Evolutionary conservation across 2,329 filamentous ascomycete genomes (phyloP).

Genomic region (Arachnomyces sp.): DNA sequence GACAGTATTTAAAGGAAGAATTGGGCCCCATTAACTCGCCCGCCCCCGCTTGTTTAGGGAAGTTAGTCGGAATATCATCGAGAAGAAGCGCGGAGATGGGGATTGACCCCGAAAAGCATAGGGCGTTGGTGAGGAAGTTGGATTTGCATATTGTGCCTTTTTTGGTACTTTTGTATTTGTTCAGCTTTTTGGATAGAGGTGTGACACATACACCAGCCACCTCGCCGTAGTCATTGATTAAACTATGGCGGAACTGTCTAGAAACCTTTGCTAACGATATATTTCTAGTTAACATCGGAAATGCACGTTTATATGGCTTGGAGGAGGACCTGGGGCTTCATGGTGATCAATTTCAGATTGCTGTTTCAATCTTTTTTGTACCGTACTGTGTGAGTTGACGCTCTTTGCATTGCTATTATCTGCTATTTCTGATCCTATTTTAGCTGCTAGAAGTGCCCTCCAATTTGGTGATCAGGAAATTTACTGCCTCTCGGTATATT

Average conservation of each 20-base stretch:
- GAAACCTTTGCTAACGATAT: slow-evolving; percentile 7
- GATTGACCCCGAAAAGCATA: slow-evolving; percentile 22
- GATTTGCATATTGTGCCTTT: slow-evolving; percentile 35
- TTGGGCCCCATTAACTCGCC: too few species aligned
- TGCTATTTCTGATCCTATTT: slow-evolving; percentile 6
- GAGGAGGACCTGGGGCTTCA: slow-evolving; percentile 53
- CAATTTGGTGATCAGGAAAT: slow-evolving; percentile 55
- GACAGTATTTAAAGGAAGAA: too few species aligned
- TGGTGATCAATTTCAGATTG: slow-evolving; percentile 61
- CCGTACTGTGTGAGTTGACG: slow-evolving; percentile 45
- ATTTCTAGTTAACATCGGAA: slow-evolving; percentile 58
- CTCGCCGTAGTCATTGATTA: neutral
- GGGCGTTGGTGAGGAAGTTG: slow-evolving; percentile 30
- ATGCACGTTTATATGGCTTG: slow-evolving; percentile 57
- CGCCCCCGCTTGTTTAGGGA: too few species aligned
- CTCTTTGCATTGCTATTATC: neutral
- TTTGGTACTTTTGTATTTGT: slow-evolving; percentile 50
- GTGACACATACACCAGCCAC: neutral
- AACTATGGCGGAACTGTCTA: slow-evolving; percentile 1
- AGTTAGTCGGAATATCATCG: too few species aligned
- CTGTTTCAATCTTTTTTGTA: slow-evolving; percentile 59
- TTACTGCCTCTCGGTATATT: slow-evolving; percentile 54
- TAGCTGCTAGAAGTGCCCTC: slow-evolving; percentile 54
- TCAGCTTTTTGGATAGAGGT: slow-evolving; percentile 64
- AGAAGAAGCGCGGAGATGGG: slow-evolving; percentile 13